Evolutionary conservation across 108 stramenopile species (phyloP).

Genomic region (Mayamaea pseudoterrestris): DNA sequence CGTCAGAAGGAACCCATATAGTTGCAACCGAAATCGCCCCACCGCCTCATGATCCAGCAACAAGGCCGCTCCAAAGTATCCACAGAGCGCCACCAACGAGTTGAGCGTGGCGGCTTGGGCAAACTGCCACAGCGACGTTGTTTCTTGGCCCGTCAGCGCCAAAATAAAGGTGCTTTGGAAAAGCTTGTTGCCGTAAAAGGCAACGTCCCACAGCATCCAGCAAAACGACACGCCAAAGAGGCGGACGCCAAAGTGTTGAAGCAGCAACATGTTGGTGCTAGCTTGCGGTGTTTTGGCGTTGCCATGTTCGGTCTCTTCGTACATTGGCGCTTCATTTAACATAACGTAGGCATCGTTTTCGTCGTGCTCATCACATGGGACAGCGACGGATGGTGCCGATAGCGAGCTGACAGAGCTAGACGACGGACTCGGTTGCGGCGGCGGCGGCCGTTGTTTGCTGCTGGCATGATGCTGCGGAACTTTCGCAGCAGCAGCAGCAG

Average conservation of each 20-base stretch:
- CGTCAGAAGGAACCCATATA: constrained; percentile 46
- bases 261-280: constrained; percentile 8
- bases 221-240: constrained; percentile 45
- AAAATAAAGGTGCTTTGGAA: constrained; percentile 53
- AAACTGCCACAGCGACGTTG: constrained; percentile 32
- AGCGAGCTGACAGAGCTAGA: no score
- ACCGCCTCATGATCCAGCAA: constrained; percentile 43
- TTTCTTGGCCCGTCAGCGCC: constrained; percentile 37
- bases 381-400: no score
- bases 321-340: no score
- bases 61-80: constrained; percentile 57
- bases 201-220: constrained; percentile 69
- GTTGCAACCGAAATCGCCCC: constrained; percentile 46
- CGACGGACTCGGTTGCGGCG: no score
- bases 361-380: no score
- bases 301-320: no score
- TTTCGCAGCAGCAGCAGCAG: no score
- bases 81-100: constrained; percentile 54
- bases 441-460: no score
- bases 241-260: constrained; percentile 44
- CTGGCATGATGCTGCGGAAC: no score
- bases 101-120: constrained; percentile 41
- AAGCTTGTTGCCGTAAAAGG: constrained; percentile 75
- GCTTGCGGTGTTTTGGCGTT: no score
- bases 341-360: no score